Base-by-base conservation (phyloP, 2,329 filamentous ascomycete species). In the Diaporthe velutina region DNA sequence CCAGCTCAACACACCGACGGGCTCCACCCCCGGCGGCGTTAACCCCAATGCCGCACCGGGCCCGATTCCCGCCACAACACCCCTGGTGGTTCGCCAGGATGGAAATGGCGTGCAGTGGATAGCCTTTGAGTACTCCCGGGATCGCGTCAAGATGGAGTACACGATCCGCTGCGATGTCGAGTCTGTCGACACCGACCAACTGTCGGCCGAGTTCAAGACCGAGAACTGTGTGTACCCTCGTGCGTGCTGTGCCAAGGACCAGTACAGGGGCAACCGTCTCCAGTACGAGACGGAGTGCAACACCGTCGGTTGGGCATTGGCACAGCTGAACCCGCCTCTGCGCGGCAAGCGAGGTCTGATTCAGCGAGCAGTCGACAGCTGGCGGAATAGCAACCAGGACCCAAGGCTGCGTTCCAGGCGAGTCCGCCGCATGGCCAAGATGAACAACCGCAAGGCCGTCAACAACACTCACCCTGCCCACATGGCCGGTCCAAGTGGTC, bases 261-360 rank as follows among this genome's bases (percentile, higher is more conserved):
- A 98, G 82, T 99, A 99, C 87, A 93, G 96, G 75, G 97, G 97
- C 76, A 99, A 99, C 83, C 93, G 97, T 22, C 87, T 98, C 78
- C 94, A 97, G 79, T 99, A 99, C 84, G 97, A 99, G 87, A 98
- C 95, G 22, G 97, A 99, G 86, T 99, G 97, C 89, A 99, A 99
- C 85, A 95, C 95, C 0, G 97, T 99, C n/a, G 97, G 97, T n/a
- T 99, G 97, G 97, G 96, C 96, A 17, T 86, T 99, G 78, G 97
- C 97, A 3, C 94, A 98, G 81, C 87, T 99, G 71, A 99, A 99
- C 83, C 93, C 95, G 10, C 94, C 94, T 74, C 89, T 98, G 75
- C 92, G 96, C 77, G 96, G 96, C 79, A 98, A 98, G 88, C 91
- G 97, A 79, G 97, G 97, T 10, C 89, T 99, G 75, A 99, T 99